A percentile compares a stretch with the other conserved stretches of the same genome.
phyloP scores from a whole-genome alignment of 139 green algal species.

The Zygnema cylindricum region DNA sequence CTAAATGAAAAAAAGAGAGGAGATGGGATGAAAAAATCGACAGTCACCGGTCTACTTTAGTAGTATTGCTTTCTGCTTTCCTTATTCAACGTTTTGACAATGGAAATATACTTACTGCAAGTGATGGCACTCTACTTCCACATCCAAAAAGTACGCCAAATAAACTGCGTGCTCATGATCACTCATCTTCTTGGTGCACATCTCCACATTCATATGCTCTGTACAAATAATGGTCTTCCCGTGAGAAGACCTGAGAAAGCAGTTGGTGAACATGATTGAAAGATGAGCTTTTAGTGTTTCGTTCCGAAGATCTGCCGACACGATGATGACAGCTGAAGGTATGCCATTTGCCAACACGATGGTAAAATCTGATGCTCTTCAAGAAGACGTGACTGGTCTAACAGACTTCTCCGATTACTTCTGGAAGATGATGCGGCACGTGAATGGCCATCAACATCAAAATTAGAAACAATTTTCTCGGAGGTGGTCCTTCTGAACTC shows the following conservation, averaged over 20 bases:
- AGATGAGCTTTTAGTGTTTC: conserved; percentile 36
- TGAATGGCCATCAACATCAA: not conserved
- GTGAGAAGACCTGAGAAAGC: conserved; percentile 32
- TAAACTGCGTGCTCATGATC: conserved; percentile 51
- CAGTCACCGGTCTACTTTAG: not conserved
- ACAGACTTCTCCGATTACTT: not conserved
- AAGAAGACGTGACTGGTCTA: not conserved
- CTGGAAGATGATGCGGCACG: not conserved
- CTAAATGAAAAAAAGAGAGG: too few relatives aligned
- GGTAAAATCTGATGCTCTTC: not conserved
- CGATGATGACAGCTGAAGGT: conserved; percentile 23
- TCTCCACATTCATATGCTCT: not conserved
- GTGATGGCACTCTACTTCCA: conserved; percentile 36
- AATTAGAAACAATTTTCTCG: too few relatives aligned
- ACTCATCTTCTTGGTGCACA: conserved; percentile 33
- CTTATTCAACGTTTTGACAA: not conserved
- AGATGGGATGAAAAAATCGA: not conserved
- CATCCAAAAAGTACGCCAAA: conserved; percentile 50
- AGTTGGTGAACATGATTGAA: conserved; percentile 45
- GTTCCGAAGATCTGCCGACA: conserved; percentile 35
- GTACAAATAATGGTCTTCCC: conserved; percentile 12
- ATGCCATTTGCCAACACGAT: conserved; percentile 42
- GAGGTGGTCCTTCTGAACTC: too few relatives aligned
- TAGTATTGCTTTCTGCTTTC: not conserved
- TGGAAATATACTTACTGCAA: conserved; percentile 33